Evolutionary conservation across 2,329 filamentous ascomycete genomes (phyloP), one percentile per base, ranked within the genome.

Genomic region (Sclerotinia trifoliorum): DNA sequence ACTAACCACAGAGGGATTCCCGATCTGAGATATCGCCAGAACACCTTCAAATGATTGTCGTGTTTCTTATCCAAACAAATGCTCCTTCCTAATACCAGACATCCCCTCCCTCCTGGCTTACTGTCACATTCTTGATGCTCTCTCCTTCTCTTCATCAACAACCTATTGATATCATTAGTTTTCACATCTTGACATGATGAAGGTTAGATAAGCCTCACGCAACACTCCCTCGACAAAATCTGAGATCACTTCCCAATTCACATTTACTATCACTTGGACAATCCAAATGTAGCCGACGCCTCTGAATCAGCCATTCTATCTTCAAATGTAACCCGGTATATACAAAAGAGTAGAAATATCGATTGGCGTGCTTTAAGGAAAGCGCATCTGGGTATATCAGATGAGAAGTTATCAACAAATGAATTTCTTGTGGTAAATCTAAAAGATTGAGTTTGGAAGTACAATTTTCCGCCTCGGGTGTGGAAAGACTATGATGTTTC

Each of bases 371-470:
- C 74, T 91, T 91, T 21, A 92, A 80, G 0, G 88, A 89, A 1
- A 92, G 82, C 0, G 90, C 89, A 70, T 92, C 89, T 0, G 90
- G 90, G 70, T 92, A 92, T 44, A 84, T 84, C 69, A 92, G 85
- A 66, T 85, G 80, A 15, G 81, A 76, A 44, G 85, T 80, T 67
- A 92, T 88, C 62, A 86, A 81, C 1, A 89, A 76, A 72, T 91
- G 89, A n/a, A 92, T 81, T 74, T 92, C 90, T 0, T 86, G 81
- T 2, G 90, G 90, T 2, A 92, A 80, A 21, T 60, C 46, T 64
- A 70, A 51, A 24, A 70, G 13, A 48, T 35, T 54, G 46, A 63
- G 65, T 29, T 60, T 63, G 26, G 48, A 8, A 24, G 48, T n/a
- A 17, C 6, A 3, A 15, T 24, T 5, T 48, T 55, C 24, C 17